Conservation (phyloP, 352 stramenopile species). For the Globisporangium paddicum region DNA sequence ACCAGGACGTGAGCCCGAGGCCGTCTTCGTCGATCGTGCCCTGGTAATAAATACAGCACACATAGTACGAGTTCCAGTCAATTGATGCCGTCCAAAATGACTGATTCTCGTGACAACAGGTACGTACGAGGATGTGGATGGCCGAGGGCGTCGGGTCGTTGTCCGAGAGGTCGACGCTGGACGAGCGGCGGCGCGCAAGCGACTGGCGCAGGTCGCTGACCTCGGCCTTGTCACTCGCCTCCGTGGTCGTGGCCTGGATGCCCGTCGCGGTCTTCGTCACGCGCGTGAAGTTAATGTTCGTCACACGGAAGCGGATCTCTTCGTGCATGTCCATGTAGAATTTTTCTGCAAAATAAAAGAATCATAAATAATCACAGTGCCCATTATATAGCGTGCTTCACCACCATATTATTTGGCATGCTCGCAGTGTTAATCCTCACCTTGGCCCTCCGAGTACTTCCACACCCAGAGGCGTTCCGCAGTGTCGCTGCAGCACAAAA, state of each 20-base stretch:
- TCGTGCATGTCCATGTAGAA: conserved; percentile 89
- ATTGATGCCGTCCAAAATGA: neutral
- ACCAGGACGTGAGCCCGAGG: conserved; percentile 80
- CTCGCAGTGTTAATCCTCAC: too few species aligned
- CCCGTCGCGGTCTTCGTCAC: conserved; percentile 86
- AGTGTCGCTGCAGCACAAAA: conserved; percentile 54
- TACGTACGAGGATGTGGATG: conserved; percentile 75
- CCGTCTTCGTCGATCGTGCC: conserved; percentile 87
- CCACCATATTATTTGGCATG: too few species aligned
- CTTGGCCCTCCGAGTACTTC: conserved; percentile 84
- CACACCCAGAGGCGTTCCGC: conserved; percentile 79
- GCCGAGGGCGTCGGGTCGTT: conserved; percentile 77
- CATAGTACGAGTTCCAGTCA: neutral
- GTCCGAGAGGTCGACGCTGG: conserved; percentile 82
- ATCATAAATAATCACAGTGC: neutral
- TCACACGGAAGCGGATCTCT: conserved; percentile 84
- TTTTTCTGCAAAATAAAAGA: conserved; percentile 35
- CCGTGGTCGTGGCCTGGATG: conserved; percentile 82
- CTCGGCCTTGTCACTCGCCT: conserved; percentile 62
- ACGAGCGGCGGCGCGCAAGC: conserved; percentile 64
- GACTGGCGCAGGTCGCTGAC: conserved; percentile 63
- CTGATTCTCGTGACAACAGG: neutral
- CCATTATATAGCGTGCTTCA: too few species aligned
- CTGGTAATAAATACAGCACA: conserved; percentile 20
- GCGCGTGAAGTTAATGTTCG: conserved; percentile 87